Evolutionary conservation across 2,329 filamentous ascomycete genomes (phyloP), one percentile per base, ranked within the genome.

Genomic region (Lasiodiplodia sp.): DNA sequence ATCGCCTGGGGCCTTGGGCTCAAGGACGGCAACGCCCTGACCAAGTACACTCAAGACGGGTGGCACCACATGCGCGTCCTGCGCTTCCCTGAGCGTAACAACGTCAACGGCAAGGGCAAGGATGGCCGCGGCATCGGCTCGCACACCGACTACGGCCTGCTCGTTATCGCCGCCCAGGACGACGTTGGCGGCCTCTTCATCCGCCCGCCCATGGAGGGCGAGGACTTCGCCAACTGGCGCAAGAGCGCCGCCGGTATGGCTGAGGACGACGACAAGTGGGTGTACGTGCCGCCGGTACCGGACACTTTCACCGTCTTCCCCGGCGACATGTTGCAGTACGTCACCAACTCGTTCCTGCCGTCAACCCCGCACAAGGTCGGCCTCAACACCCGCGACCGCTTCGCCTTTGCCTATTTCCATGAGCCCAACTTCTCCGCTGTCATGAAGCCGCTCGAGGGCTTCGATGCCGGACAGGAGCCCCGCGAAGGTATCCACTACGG

Each of bases 311-410:
- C 84, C 1, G 84, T 85, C 21, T 86, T 86, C 72, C 84, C 83
- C 25, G 83, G 84, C 11, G 83, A 85, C 70, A 86, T 86, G 81
- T 81, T 86, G 81, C 83, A 85, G 69, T 84, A 84, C 72, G 77
- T 86, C 70, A 85, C 84, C 40, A 79, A 80, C 72, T 80, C 78
- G 37, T 77, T 77, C 70, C 78, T 86, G 6, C 82, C 78, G 4
- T 84, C 83, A 2, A 86, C 84, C 0, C 83, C 81, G 1, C 84
- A 86, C 76, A 86, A 86, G 73, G 83, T 85, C 49, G 84, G 83
- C 2, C 77, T 86, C 60, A 86, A 86, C 73, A 82, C 77, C 1
- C 72, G 76, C 4, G 82, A 86, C 72, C 79, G 84, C 4, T 85
- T 82, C 49, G 80, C 83, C 0, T 84, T 85, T 71, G 84, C 83